Conservation (phyloP, 106 monocot genomes). For the Dioscorea dumetorum region DNA sequence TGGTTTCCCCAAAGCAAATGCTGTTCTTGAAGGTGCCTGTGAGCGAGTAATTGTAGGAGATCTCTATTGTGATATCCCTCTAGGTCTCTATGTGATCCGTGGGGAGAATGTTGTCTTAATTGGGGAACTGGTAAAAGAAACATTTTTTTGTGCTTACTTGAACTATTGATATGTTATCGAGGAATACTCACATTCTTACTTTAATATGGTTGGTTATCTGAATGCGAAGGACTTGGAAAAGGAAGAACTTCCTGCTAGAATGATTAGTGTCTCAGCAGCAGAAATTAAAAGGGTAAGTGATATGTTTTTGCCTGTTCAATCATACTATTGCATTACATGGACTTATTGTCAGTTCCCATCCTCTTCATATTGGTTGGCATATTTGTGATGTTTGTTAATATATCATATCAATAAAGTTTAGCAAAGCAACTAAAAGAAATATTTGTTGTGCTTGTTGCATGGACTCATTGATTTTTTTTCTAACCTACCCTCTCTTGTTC, state of each 20-base stretch:
- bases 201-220: neutral
- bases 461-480: no score
- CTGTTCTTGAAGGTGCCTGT: conserved; percentile 91
- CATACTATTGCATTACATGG: neutral
- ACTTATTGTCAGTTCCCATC: neutral
- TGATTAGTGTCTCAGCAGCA: conserved; percentile 61
- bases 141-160: neutral
- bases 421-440: no score
- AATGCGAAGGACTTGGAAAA: conserved; percentile 58
- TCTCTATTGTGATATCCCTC: conserved; percentile 84
- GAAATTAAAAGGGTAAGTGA: conserved; percentile 73
- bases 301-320: neutral
- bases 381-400: neutral
- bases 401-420: neutral
- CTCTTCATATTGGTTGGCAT: neutral
- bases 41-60: conserved; percentile 92
- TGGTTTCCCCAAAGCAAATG: conserved; percentile 62
- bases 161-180: neutral
- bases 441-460: no score
- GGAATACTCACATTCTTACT: conserved; percentile 1
- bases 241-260: conserved; percentile 81
- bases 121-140: conserved; percentile 71
- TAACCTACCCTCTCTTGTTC: neutral
- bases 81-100: conserved; percentile 90
- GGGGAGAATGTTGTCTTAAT: conserved; percentile 96